Percentiles rank a stretch among this genome's conserved stretches.
Evolutionary conservation across 2,329 filamentous ascomycete genomes (phyloP).

Genomic region (Metarhizium robertsii): DNA sequence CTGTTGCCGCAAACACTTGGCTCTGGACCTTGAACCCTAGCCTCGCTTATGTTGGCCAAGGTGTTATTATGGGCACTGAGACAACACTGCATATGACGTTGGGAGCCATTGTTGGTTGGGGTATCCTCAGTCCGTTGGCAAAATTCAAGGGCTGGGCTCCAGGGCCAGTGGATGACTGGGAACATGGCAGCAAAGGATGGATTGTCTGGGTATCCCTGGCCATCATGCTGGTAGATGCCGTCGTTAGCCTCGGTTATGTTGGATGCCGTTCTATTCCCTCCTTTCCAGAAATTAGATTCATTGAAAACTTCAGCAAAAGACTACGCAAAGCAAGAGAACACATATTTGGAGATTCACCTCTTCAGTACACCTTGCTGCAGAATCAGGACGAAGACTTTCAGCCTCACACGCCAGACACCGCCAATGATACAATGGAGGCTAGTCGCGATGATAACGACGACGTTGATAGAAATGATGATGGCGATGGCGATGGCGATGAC

Average conservation of each 20-base stretch:
- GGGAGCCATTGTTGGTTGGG: slow-evolving; percentile 86
- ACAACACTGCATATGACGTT: slow-evolving; percentile 95
- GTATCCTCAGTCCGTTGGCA: slow-evolving; percentile 76
- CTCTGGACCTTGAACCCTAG: slow-evolving; percentile 95
- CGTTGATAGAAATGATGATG: background rate
- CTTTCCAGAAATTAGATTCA: slow-evolving; percentile 19
- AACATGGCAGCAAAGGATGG: slow-evolving; percentile 91
- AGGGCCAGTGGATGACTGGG: slow-evolving; percentile 80
- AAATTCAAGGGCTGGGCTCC: slow-evolving; percentile 84
- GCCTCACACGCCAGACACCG: background rate
- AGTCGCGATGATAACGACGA: background rate
- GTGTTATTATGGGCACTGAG: slow-evolving; percentile 95
- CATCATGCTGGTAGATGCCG: slow-evolving; percentile 91
- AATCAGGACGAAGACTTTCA: background rate
- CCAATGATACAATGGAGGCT: background rate
- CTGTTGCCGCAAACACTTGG: slow-evolving; percentile 66
- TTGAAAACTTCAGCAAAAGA: background rate
- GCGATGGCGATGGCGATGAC: slow-evolving; percentile 8
- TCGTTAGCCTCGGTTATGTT: slow-evolving; percentile 79
- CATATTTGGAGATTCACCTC: background rate
- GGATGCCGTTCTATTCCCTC: slow-evolving; percentile 44
- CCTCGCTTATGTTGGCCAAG: slow-evolving; percentile 93
- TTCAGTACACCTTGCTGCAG: slow-evolving; percentile 10
- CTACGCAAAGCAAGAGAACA: background rate
- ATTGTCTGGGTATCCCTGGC: slow-evolving; percentile 95